A percentile compares a stretch with the other conserved stretches of the same genome.
Conservation (phyloP, 1,284 basidiomycete genomes). For the Apiotrichum siamense region DNA sequence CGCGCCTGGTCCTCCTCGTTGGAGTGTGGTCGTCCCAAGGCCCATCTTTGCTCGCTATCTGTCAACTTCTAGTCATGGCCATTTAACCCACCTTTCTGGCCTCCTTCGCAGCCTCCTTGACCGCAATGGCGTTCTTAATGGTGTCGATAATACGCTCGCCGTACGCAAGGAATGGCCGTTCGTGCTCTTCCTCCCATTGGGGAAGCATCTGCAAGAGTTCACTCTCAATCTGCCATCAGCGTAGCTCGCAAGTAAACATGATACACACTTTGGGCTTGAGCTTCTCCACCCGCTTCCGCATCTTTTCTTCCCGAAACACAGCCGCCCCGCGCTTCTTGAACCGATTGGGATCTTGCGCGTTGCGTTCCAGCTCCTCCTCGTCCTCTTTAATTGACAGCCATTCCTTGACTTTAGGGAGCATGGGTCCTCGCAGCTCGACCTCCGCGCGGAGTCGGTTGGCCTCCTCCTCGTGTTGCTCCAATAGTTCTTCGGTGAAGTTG, state of each 20-base stretch:
- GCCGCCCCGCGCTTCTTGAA: slow-evolving; percentile 56
- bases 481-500: slow-evolving; percentile 79
- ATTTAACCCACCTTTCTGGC: slow-evolving; percentile 53
- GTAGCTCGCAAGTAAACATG: not conserved
- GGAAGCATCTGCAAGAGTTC: slow-evolving; percentile 76
- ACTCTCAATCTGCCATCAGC: slow-evolving; percentile 64
- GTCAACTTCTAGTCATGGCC: not conserved
- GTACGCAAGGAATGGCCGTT: slow-evolving; percentile 73
- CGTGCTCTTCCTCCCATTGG: slow-evolving; percentile 76
- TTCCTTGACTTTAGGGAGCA: slow-evolving; percentile 72
- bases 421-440: slow-evolving; percentile 64
- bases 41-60: slow-evolving; percentile 24
- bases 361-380: slow-evolving; percentile 70
- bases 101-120: slow-evolving; percentile 63
- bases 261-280: slow-evolving; percentile 83
- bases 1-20: slow-evolving; percentile 14
- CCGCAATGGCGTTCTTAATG: slow-evolving; percentile 62
- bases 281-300: slow-evolving; percentile 89
- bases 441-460: slow-evolving; percentile 74
- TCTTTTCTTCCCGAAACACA: slow-evolving; percentile 90
- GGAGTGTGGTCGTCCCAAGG: slow-evolving; percentile 23
- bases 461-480: slow-evolving; percentile 82
- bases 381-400: slow-evolving; percentile 91
- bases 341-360: slow-evolving; percentile 40
- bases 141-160: slow-evolving; percentile 76